Conservation (phyloP, 2,329 filamentous ascomycete species). For the Ascochyta fabae region DNA sequence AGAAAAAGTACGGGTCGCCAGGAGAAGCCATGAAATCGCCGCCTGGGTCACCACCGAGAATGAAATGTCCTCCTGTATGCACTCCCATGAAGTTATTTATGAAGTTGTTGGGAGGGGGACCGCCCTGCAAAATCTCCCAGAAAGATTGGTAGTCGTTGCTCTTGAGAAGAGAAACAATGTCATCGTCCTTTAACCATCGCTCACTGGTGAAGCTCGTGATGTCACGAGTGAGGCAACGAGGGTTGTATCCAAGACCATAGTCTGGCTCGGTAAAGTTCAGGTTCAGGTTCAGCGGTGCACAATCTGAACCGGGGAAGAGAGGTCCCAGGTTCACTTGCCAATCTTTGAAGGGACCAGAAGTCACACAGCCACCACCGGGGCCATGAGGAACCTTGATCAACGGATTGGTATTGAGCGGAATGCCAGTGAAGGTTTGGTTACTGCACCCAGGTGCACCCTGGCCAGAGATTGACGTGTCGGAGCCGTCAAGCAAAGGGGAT, state of each 20-base stretch:
- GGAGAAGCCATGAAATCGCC: conserved; percentile 57
- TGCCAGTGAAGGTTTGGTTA: conserved; percentile 20
- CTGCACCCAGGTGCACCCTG: conserved; percentile 51
- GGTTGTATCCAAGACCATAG: conserved; percentile 43
- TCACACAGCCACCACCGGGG: conserved; percentile 63
- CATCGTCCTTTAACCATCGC: conserved; percentile 17
- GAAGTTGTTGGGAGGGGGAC: conserved; percentile 32
- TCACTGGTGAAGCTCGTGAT: conserved; percentile 34
- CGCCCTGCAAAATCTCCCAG: conserved; percentile 48
- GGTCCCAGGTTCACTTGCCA: conserved; percentile 44
- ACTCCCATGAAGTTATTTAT: conserved; percentile 49
- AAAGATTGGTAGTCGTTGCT: conserved; percentile 32
- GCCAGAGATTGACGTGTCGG: conserved; percentile 56
- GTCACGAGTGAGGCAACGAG: conserved; percentile 51
- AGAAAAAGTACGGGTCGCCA: conserved; percentile 56
- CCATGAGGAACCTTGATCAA: conserved; percentile 52
- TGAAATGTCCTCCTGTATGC: conserved; percentile 57
- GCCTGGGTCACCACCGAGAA: conserved; percentile 54
- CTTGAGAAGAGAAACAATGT: conserved; percentile 24
- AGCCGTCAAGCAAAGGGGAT: conserved; percentile 65
- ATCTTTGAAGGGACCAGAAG: conserved; percentile 57
- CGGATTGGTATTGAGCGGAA: conserved; percentile 34
- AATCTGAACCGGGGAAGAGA: background rate
- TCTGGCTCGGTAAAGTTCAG: conserved; percentile 15
- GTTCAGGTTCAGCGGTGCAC: background rate